Base-by-base conservation (phyloP, 2,329 filamentous ascomycete species). In the Claviceps sp. region DNA sequence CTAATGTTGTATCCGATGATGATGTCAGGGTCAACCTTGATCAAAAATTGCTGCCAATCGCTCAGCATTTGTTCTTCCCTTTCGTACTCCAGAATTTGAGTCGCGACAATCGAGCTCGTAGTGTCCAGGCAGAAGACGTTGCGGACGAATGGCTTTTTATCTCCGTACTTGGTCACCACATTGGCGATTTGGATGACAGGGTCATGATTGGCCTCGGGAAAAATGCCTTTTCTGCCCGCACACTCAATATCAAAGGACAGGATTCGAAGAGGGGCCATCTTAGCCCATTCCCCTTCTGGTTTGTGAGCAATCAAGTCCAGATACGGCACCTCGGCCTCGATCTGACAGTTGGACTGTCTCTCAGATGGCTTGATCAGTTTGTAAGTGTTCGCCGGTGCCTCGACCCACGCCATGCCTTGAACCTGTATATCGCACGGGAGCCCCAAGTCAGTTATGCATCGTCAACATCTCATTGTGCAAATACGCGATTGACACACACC, bases 211-310 rank as follows among this genome's bases (percentile, higher is more conserved):
- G 94, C 83, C 67, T 98, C 93, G 0, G 94, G 93, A 62, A 98
- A 98, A 63, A 98, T 86, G 58, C 93, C 93, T 70, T 98, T 97
- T 60, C 94, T 86, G 50, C 93, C 93, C 60, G 93, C 93, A 68
- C 93, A 98, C 68, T 98, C 93, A 60, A 98, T 98, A 79, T 98
- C 93, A 63, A 98, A 97, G 4, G 93, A 97, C 46, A 98, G 70
- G 47, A 95, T 85, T 55, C 93, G 83, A 3, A 98, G 74, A 0
- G 93, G 93, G 0, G 94, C 93, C 84, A 97, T 96, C 70, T 96
- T 98, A 30, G 89, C 88, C 89, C 91, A 98, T 64, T 97, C 90
- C 17, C 90, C 91, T 58, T 93, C 85, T 2, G 90, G 82, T 48
- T 87, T 81, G 67, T 97, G 91, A 10, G 93, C 83, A 56, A 96